Evolutionary conservation across 164 flowering plant species (phyloP).

Genomic region (Sextonia rubra): DNA sequence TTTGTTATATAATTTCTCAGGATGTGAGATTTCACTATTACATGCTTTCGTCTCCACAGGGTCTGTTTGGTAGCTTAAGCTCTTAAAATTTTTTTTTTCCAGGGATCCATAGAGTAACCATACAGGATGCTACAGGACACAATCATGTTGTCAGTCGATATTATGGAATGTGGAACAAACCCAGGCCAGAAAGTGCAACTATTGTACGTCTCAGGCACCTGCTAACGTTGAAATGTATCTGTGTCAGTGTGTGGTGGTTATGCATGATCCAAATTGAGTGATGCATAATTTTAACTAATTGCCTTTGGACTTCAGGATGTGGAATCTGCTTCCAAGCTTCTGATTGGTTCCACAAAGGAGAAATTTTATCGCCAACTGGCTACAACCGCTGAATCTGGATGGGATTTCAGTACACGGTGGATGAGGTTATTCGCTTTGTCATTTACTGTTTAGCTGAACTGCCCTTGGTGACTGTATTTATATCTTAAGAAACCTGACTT

Average conservation of each 20-base stretch:
- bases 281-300: not conserved
- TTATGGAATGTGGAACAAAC: slow-evolving; percentile 91
- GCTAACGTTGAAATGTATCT: not conserved
- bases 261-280: not conserved
- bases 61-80: not conserved
- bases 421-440: slow-evolving; percentile 49
- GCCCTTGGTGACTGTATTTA: not conserved
- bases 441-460: not conserved
- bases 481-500: not conserved
- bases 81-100: not conserved
- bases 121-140: slow-evolving; percentile 46
- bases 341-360: slow-evolving; percentile 38
- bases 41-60: not conserved
- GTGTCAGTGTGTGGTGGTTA: not conserved
- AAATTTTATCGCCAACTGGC: slow-evolving; percentile 72
- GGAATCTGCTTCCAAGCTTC: slow-evolving; percentile 56
- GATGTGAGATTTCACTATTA: not conserved
- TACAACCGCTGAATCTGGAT: slow-evolving; percentile 90
- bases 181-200: slow-evolving; percentile 83
- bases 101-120: slow-evolving; percentile 65
- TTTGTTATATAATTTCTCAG: no score
- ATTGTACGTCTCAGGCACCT: slow-evolving; percentile 38
- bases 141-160: slow-evolving; percentile 61
- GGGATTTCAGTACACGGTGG: slow-evolving; percentile 98
- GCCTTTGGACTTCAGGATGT: slow-evolving; percentile 43